Evolutionary conservation across 345 rosid genomes (phyloP).

Genomic region (Psidium friedrichsthalianum): DNA sequence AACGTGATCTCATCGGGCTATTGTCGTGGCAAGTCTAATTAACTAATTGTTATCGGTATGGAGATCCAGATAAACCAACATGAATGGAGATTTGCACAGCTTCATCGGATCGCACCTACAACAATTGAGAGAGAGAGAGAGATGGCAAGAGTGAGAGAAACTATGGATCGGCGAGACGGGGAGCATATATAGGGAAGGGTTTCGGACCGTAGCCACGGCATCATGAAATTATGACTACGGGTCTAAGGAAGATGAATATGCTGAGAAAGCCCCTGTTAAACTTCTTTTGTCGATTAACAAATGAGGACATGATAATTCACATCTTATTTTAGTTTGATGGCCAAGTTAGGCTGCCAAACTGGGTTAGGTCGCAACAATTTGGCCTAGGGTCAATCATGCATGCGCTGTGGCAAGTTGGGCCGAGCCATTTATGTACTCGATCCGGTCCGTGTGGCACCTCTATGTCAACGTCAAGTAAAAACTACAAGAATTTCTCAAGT

Average conservation of each 20-base stretch:
- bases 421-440: no score
- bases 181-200: background rate
- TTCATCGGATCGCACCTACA: background rate
- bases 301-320: background rate
- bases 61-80: background rate
- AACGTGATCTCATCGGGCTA: background rate
- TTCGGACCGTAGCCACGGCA: background rate
- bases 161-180: background rate
- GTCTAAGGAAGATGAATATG: background rate
- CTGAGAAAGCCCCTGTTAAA: background rate
- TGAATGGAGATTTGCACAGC: background rate
- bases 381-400: background rate
- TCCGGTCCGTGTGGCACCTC: background rate
- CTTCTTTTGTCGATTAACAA: background rate
- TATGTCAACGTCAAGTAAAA: background rate
- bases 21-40: no score
- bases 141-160: no score
- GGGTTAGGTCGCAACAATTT: background rate
- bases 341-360: background rate
- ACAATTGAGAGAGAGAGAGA: no score
- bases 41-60: background rate
- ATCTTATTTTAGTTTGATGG: background rate
- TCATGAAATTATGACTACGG: background rate
- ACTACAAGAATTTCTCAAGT: background rate
- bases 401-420: no score